Evolutionary conservation across 306 rosid genomes (phyloP).

Genomic region (Coriaria nepalensis): DNA sequence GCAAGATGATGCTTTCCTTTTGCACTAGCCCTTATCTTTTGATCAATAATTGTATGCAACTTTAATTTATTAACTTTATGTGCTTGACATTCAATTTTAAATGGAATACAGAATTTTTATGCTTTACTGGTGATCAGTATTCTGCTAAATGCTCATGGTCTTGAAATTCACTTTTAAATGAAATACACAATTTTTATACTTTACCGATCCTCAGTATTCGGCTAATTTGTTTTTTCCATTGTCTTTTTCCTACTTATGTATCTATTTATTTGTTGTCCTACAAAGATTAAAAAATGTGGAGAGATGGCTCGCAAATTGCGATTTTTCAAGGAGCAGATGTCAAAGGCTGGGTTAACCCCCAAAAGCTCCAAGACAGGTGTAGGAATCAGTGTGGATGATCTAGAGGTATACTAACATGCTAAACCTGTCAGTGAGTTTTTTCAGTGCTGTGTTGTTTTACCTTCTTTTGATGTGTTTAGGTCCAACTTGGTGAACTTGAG

Average conservation of each 20-base stretch:
- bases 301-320: slow-evolving; percentile 94
- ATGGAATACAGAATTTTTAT: not conserved
- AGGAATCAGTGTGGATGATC: slow-evolving; percentile 54
- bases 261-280: slow-evolving; percentile 7
- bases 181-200: not conserved
- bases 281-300: slow-evolving; percentile 78
- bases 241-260: slow-evolving; percentile 12
- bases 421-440: not conserved
- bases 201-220: not conserved
- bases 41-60: too few species aligned
- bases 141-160: not conserved
- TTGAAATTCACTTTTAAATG: not conserved
- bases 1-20: too few species aligned
- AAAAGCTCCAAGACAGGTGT: slow-evolving; percentile 22
- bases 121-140: not conserved
- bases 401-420: slow-evolving; percentile 46
- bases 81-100: not conserved
- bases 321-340: slow-evolving; percentile 87
- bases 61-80: too few species aligned
- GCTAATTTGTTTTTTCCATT: not conserved
- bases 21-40: too few species aligned
- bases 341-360: slow-evolving; percentile 57
- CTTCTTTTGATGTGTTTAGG: slow-evolving; percentile 29
- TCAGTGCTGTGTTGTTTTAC: not conserved
- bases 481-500: slow-evolving; percentile 82